Evolutionary conservation across 805 yeast species (phyloP).

Genomic region (Zygosaccharomyces pseudorouxii): DNA sequence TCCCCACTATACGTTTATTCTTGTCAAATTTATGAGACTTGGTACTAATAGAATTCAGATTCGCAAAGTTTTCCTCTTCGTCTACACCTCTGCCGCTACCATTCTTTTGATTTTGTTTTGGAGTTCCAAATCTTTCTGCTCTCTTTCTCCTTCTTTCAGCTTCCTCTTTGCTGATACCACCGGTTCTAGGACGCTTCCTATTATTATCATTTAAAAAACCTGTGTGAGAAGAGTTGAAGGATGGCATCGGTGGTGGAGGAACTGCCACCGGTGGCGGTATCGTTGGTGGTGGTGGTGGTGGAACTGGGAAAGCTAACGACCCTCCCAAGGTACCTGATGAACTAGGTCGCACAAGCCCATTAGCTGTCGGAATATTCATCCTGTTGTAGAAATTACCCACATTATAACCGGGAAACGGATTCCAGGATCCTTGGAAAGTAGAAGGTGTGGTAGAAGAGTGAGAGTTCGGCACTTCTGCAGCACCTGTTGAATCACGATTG

Average conservation of each 20-base stretch:
- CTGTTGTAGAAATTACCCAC: neutral
- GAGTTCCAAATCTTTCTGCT: slow-evolving; percentile 35
- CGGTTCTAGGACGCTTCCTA: slow-evolving; percentile 6
- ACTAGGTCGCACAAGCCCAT: slow-evolving; percentile 3
- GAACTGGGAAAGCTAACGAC: neutral
- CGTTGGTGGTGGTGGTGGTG: slow-evolving; percentile 20
- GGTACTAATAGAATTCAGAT: slow-evolving; percentile 30
- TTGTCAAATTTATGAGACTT: slow-evolving; percentile 33
- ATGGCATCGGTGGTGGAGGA: slow-evolving; percentile 13
- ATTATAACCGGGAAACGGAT: neutral
- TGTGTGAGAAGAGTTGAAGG: neutral
- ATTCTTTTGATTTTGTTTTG: slow-evolving; percentile 11
- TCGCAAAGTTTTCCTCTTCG: slow-evolving; percentile 23
- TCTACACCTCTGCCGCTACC: slow-evolving; percentile 8
- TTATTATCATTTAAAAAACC: slow-evolving; percentile 4
- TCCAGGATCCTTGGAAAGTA: slow-evolving; percentile 4
- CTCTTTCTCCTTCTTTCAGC: slow-evolving; percentile 33
- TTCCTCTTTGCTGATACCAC: slow-evolving; percentile 17
- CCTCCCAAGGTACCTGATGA: neutral
- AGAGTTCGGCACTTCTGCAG: neutral
- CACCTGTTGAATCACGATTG: neutral
- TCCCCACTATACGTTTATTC: slow-evolving; percentile 52
- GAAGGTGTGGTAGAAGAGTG: neutral
- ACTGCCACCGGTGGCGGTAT: slow-evolving; percentile 2
- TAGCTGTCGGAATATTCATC: neutral